phyloP scores from a whole-genome alignment of 2,329 filamentous ascomycete species.

The Colletotrichum kahawae region DNA sequence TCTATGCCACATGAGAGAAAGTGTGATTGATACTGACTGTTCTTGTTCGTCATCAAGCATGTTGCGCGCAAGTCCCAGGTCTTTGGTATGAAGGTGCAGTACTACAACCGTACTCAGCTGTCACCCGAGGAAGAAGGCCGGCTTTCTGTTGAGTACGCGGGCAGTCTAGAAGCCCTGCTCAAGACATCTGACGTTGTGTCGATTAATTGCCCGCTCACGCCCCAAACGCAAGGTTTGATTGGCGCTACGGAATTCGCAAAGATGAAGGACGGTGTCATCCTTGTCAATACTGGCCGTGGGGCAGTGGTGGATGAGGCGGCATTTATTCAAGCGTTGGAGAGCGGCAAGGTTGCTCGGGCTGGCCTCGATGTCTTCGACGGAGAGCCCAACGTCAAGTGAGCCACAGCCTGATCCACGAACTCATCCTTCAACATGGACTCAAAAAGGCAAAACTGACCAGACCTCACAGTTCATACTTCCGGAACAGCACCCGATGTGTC shows the following conservation, averaged over 20 bases:
- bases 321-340: not conserved
- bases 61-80: not conserved
- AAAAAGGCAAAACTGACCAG: too few species aligned
- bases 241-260: accelerated
- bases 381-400: not conserved
- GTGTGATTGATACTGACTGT: not conserved
- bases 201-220: not conserved
- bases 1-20: not conserved
- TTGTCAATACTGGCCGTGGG: not conserved
- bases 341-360: not conserved
- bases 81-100: not conserved
- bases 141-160: not conserved
- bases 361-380: not conserved
- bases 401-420: too few species aligned
- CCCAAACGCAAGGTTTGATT: not conserved
- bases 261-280: not conserved
- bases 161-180: not conserved
- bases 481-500: not conserved
- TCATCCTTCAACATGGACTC: too few species aligned
- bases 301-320: not conserved
- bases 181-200: not conserved
- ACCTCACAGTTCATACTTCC: not conserved
- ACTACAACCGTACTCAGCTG: accelerated
- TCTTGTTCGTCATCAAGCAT: not conserved
- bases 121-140: not conserved